These are phyloP conservation scores for Nicotiana attenuata DNA, from an alignment of 257 asterid genomes.

Conservation along the genomic window DNA sequence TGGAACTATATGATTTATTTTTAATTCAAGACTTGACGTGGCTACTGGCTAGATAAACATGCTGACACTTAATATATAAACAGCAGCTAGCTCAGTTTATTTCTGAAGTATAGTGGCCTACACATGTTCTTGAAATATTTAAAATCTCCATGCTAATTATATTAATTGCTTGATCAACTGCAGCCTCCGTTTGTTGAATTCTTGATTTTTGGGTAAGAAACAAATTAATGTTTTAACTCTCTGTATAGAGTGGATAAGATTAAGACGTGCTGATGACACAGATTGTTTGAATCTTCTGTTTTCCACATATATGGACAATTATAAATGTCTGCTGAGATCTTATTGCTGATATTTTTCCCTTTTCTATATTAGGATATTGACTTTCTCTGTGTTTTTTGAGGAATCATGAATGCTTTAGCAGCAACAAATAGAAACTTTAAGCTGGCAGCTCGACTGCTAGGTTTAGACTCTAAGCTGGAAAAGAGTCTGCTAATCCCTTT, in stretches of 20 bases:
- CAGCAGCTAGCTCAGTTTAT: neutral
- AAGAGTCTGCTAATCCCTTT: slow-evolving; percentile 83
- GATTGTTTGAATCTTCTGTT: neutral
- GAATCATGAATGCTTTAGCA: slow-evolving; percentile 81
- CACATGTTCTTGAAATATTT: neutral
- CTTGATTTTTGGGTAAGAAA: neutral
- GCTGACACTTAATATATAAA: neutral
- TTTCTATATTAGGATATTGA: neutral
- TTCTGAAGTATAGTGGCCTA: neutral
- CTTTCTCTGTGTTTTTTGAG: neutral
- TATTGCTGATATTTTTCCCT: neutral
- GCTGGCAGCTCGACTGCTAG: slow-evolving; percentile 78
- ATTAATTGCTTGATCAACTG: neutral
- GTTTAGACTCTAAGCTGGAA: slow-evolving; percentile 85
- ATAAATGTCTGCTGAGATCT: neutral
- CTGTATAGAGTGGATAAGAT: neutral
- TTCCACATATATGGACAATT: neutral
- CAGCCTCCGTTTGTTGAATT: neutral
- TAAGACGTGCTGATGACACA: neutral
- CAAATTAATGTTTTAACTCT: neutral
- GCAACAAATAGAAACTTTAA: slow-evolving; percentile 94
- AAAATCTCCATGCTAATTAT: neutral
- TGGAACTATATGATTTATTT: neutral
- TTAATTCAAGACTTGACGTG: neutral
- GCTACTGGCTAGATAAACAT: neutral